These are phyloP conservation scores for Phytophthora uliginosa DNA, from an alignment of 352 stramenopile genomes.

Conservation along the genomic window DNA sequence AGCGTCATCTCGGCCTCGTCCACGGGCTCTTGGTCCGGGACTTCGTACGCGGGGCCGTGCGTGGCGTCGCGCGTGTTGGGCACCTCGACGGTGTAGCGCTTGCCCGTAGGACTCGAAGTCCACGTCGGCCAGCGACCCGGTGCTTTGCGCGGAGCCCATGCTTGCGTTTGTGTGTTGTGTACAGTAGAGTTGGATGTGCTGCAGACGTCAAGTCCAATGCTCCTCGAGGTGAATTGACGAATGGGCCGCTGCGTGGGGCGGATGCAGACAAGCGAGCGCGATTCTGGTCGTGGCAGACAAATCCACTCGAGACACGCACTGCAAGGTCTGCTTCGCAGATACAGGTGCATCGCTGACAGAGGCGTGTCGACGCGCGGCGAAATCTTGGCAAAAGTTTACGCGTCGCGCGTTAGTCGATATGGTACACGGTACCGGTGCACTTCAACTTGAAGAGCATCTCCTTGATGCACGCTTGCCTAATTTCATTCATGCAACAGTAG, in stretches of 20 bases:
- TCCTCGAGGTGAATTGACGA: not conserved
- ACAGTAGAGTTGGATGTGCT: not conserved
- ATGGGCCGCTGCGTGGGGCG: not conserved
- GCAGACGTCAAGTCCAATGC: too few relatives aligned
- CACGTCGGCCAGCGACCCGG: constrained; percentile 47
- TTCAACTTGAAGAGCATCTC: too few relatives aligned
- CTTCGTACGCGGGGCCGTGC: constrained; percentile 41
- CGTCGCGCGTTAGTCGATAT: not conserved
- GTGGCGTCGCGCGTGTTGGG: constrained; percentile 38
- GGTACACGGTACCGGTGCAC: not conserved
- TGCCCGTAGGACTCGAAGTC: constrained; percentile 56
- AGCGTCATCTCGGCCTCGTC: constrained; percentile 40
- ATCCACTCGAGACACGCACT: not conserved
- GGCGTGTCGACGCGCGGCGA: not conserved
- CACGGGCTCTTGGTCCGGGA: constrained; percentile 25
- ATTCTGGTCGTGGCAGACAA: not conserved
- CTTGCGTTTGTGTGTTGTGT: not conserved
- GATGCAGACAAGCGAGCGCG: not conserved
- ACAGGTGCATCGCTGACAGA: not conserved
- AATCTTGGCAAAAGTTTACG: not conserved
- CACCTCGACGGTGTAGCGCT: constrained; percentile 44
- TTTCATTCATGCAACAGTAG: not conserved
- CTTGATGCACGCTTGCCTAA: not conserved
- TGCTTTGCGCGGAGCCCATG: constrained; percentile 59
- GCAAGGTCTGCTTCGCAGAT: too few relatives aligned